Conservation (phyloP, 805 yeast species). For the Kodamaea jinghongensis region DNA sequence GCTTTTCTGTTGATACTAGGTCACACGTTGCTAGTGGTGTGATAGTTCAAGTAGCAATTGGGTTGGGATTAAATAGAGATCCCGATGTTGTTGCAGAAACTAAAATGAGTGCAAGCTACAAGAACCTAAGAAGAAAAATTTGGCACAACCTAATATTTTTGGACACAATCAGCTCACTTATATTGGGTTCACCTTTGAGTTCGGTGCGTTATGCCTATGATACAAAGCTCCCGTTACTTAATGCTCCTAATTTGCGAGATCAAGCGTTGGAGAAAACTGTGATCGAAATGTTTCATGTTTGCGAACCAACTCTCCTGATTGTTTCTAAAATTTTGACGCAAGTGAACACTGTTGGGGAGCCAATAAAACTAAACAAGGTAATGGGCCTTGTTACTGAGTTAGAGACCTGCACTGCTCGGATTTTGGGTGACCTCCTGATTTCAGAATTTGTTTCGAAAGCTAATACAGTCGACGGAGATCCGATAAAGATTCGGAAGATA, state of each 20-base stretch:
- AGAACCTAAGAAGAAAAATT: constrained; percentile 50
- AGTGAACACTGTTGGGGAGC: constrained; percentile 38
- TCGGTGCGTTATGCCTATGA: constrained; percentile 33
- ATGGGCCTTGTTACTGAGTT: constrained; percentile 31
- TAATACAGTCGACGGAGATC: background rate
- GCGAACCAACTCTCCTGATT: constrained; percentile 30
- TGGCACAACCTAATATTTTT: constrained; percentile 51
- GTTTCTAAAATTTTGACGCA: constrained; percentile 17
- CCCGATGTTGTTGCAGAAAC: constrained; percentile 28
- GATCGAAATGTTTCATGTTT: constrained; percentile 32
- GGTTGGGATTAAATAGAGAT: constrained; percentile 38
- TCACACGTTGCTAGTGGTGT: constrained; percentile 17
- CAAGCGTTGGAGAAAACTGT: constrained; percentile 41
- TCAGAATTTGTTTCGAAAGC: background rate
- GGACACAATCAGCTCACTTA: constrained; percentile 41
- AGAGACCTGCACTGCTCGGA: constrained; percentile 28
- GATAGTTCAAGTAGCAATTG: constrained; percentile 37
- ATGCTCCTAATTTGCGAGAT: constrained; percentile 36
- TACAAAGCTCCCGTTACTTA: constrained; percentile 47
- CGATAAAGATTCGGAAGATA: constrained; percentile 11
- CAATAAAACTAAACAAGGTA: constrained; percentile 36
- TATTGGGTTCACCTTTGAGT: constrained; percentile 15
- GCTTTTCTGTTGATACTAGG: constrained; percentile 16
- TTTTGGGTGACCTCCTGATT: constrained; percentile 19
- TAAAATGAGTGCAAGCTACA: constrained; percentile 11